phyloP scores from a whole-genome alignment of 2,329 filamentous ascomycete species.

The Bipolaris victoriae region DNA sequence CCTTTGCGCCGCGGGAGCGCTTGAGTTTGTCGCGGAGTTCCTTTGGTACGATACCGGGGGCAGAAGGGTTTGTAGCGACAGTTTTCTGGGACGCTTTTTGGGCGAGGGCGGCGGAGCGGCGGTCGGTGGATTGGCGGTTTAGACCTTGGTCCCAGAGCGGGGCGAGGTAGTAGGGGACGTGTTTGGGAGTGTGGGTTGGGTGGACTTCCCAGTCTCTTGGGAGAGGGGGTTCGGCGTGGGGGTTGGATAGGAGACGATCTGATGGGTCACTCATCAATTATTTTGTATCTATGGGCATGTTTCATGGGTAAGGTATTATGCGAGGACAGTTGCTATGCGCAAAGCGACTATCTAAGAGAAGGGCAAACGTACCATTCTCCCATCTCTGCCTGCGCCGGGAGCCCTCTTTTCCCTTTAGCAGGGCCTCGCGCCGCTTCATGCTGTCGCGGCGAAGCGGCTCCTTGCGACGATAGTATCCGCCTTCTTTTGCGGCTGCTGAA shows the following conservation, averaged over 20 bases:
- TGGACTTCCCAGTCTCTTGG: constrained; percentile 82
- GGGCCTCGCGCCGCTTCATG: constrained; percentile 70
- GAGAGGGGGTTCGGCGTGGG: constrained; percentile 81
- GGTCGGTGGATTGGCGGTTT: constrained; percentile 53
- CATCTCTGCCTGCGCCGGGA: constrained; percentile 84
- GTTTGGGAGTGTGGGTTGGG: constrained; percentile 78
- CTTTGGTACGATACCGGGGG: constrained; percentile 68
- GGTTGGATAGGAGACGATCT: constrained; percentile 88
- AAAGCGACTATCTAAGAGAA: constrained; percentile 15
- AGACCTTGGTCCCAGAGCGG: constrained; percentile 76
- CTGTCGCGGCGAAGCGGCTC: constrained; percentile 66
- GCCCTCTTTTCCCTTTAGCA: constrained; percentile 90
- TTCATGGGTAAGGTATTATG: neutral
- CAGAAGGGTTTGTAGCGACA: constrained; percentile 50
- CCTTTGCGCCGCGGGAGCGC: constrained; percentile 76
- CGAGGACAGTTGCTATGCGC: neutral
- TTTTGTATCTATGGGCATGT: too few relatives aligned
- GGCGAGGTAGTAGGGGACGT: constrained; percentile 88
- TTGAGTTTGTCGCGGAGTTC: constrained; percentile 83
- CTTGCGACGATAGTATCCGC: constrained; percentile 59
- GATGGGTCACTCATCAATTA: constrained; percentile 8
- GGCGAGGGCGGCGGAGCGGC: constrained; percentile 42
- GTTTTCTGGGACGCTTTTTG: constrained; percentile 46
- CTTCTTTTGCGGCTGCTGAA: constrained; percentile 48
- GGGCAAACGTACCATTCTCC: constrained; percentile 77